Base-by-base conservation (phyloP, 2,329 filamentous ascomycete species). In the Alternaria longipes region DNA sequence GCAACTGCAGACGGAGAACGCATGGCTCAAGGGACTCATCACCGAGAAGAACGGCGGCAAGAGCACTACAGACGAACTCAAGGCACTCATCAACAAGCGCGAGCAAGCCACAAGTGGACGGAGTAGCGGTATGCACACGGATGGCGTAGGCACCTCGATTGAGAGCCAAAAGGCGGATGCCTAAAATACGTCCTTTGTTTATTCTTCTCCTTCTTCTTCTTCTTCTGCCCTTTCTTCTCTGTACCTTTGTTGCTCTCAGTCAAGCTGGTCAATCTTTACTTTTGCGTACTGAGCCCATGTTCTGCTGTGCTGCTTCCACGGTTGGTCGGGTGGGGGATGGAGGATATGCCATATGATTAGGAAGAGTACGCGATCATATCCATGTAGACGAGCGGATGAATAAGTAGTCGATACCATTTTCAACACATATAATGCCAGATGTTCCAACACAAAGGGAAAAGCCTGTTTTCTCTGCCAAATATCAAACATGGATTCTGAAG, bases 1-100 rank as follows among this genome's bases (percentile, higher is more conserved):
- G 61, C 80, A 84, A 69, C 78, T 85, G 40, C 83, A 85, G 76
- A 83, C 81, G 70, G 83, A 85, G 73, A 85, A 85, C 71, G 80
- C 81, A 60, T 84, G 83, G 83, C 75, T 85, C 42, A 84, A 84
- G 76, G 79, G 79, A 26, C 76, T 85, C 50, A 83, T 85, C 67
- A 84, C 81, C 0, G 83, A 84, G 70, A 84, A 84, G 79, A 80
- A 74, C 59, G 78, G 80, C 46, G 74, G 73, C 60, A 78, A 78
- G 63, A 65, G 66, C 38, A 71, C 71, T 3, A 62, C 69, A 4
- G 62, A 65, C n/a, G 77, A 79, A 38, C 63, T 79, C 57, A 71
- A 63, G 56, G 75, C 75, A 7, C 65, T 76, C 49, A 60, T 78
- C 50, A 77, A 61, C 65, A 75, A 78, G 68, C 72, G 70, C 60